Evolutionary conservation across 768 basidiomycete species (phyloP), one percentile per base, ranked within the genome.

Genomic region (Boletus pseudopeckii): DNA sequence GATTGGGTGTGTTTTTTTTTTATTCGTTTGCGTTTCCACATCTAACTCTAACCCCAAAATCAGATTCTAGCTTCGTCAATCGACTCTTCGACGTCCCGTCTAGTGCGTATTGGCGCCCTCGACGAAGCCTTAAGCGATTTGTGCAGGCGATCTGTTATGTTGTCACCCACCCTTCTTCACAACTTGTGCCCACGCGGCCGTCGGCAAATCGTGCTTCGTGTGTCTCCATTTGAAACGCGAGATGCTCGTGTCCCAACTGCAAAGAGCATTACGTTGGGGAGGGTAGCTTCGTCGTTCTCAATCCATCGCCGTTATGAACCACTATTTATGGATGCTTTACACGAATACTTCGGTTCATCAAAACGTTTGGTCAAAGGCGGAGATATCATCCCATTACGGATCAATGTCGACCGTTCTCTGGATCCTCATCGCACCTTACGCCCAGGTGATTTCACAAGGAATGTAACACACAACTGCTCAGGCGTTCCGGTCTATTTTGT

Each of bases 271-370:
- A 89, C 87, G 1, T 74, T 97, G 48, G 88, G 91, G 2, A 82
- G 90, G n/a, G 75, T 97, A 7, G 83, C 88, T 0, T 90, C 91
- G 0, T 85, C 90, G 1, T 70, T 84, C 50, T 83, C 89, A 2
- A 82, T 77, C 13, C 80, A 83, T 65, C 81, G 83, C 40, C 66
- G 71, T 32, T 86, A 87, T 63, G 88, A 92, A 63, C 63, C 75
- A 0, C 63, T 81, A 7, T 84, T 87, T 62, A 64, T 91, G 22
- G 72, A 74, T 18, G 80, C 81, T 7, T 71, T 97, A 48, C 87
- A 83, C 53, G 48, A 61, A 7, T 82, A 86, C 65, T 92, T 96
- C 62, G 74, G 78, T 32, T 62, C 67, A 0, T 67, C 70, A 2
- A 81, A 71, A 51, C 77, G 80, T 20, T 69, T 92, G 7, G 75